Conservation (phyloP, 2,329 filamentous ascomycete genomes). For the Ophiostoma tasmaniense region DNA sequence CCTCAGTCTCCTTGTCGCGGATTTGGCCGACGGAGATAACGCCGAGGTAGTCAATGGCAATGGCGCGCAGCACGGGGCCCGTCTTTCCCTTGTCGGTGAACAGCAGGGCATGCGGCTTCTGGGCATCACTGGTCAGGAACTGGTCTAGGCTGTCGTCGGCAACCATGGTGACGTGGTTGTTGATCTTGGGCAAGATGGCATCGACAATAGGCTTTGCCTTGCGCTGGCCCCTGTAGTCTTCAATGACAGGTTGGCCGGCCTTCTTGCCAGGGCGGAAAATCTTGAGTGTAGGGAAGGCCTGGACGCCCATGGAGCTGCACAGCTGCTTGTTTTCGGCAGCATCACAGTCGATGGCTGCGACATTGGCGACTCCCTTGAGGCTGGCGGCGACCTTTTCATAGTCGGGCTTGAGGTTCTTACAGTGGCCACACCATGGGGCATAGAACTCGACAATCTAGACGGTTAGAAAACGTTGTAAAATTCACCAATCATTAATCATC, state of each 20-base stretch:
- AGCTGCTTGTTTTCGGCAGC: constrained; percentile 85
- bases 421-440: constrained; percentile 96
- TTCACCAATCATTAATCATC: too few species aligned
- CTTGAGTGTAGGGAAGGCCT: constrained; percentile 95
- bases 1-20: constrained; percentile 66
- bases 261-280: constrained; percentile 76
- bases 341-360: constrained; percentile 91
- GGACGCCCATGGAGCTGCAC: constrained; percentile 75
- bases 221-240: constrained; percentile 82
- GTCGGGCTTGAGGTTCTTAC: constrained; percentile 87
- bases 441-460: constrained; percentile 71
- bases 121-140: constrained; percentile 61
- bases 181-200: constrained; percentile 76
- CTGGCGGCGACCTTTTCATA: constrained; percentile 91
- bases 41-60: constrained; percentile 31
- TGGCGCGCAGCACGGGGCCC: constrained; percentile 58
- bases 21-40: constrained; percentile 72
- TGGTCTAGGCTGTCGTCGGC: constrained; percentile 68
- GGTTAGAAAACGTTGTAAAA: not conserved
- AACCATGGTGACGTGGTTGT: constrained; percentile 78
- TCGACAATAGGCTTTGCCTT: constrained; percentile 83
- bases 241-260: constrained; percentile 64
- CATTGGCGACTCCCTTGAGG: constrained; percentile 85
- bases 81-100: constrained; percentile 83
- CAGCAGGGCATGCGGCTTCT: constrained; percentile 76